Evolutionary conservation across 2,329 filamentous ascomycete genomes (phyloP), one percentile per base, ranked within the genome.

Genomic region (Microdochium bolleyi): DNA sequence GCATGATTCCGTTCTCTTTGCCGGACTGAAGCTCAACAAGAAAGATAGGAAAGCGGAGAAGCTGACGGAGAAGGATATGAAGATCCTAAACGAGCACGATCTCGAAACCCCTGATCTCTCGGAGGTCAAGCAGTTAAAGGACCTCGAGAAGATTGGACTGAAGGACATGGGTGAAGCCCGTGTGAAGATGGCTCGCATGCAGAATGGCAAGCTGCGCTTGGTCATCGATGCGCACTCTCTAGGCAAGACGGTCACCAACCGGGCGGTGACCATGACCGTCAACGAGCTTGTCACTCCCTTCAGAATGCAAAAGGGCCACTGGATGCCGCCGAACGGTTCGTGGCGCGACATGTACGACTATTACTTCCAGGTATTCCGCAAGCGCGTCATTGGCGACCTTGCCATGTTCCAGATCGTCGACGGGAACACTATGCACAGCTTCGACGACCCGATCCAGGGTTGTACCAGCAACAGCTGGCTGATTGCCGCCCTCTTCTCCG

Each of bases 21-120:
- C 72, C 2, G 73, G 73, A 19, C 62, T 73, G 37, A 67, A 67
- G 61, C 67, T 74, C 53, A 67, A 72, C 57, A 58, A 69, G 55
- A 61, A 70, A 54, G 64, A 70, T 50, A 60, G 67, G 25, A 57
- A 52, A 55, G 70, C 70, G 3, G 70, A 73, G 62, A 60, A 61
- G 56, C 59, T 72, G 27, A 56, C 62, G 0, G 62, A 68, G 57
- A 68, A 68, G 55, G 72, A 74, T 10, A 68, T 73, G 24, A 67
- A 67, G 58, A 70, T 73, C 50, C 60, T 75, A 22, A 63, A 67
- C n/a, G 70, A 72, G 62, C 60, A 60, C 16, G 72, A 75, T 51
- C 67, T 74, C 16, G 60, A 66, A 41, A 74, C 71, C 1, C 72
- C 72, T 7, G 72, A 75, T 54, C 64, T 75, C 30, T 74, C 71